Percentiles rank a stretch among this genome's conserved stretches.
Conservation (phyloP, 352 stramenopile genomes). For the Phytopythium chamaehyphon region DNA sequence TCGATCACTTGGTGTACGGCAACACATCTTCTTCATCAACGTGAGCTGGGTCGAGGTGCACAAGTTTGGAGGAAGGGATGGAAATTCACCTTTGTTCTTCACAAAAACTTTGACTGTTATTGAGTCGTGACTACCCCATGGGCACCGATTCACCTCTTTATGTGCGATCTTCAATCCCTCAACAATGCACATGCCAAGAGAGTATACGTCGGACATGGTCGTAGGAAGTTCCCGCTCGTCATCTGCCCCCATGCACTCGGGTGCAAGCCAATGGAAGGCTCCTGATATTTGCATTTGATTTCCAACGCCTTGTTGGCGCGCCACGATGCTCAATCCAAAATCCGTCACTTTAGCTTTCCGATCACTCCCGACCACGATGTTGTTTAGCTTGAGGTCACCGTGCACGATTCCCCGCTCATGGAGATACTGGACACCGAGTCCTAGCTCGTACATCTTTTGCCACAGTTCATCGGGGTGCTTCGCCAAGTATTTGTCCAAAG, state of each 20-base stretch:
- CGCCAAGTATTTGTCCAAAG: not conserved
- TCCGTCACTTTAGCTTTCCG: slow-evolving; percentile 21
- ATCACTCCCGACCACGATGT: slow-evolving; percentile 26
- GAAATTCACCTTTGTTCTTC: not conserved
- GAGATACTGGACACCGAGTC: slow-evolving; percentile 20
- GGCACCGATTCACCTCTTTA: not conserved
- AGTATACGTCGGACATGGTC: slow-evolving; percentile 21
- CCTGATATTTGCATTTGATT: slow-evolving; percentile 3
- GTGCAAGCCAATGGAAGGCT: slow-evolving; percentile 18
- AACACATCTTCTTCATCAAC: no score
- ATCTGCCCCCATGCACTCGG: slow-evolving; percentile 11
- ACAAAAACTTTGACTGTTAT: not conserved
- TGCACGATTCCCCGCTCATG: slow-evolving; percentile 16
- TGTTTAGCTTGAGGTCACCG: slow-evolving; percentile 21
- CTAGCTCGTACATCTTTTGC: slow-evolving; percentile 19
- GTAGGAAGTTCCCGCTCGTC: slow-evolving; percentile 3
- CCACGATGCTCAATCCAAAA: slow-evolving; percentile 23
- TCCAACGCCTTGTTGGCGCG: slow-evolving; percentile 4
- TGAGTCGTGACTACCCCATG: not conserved
- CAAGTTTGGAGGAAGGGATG: no score
- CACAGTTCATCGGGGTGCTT: slow-evolving; percentile 6
- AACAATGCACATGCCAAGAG: slow-evolving; percentile 26
- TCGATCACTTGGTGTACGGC: no score
- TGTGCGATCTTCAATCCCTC: slow-evolving; percentile 9
- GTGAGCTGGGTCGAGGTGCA: no score